These are phyloP conservation scores for Tolypocladium endophyticum DNA, from an alignment of 2,329 filamentous ascomycete genomes.

Conservation along the genomic window DNA sequence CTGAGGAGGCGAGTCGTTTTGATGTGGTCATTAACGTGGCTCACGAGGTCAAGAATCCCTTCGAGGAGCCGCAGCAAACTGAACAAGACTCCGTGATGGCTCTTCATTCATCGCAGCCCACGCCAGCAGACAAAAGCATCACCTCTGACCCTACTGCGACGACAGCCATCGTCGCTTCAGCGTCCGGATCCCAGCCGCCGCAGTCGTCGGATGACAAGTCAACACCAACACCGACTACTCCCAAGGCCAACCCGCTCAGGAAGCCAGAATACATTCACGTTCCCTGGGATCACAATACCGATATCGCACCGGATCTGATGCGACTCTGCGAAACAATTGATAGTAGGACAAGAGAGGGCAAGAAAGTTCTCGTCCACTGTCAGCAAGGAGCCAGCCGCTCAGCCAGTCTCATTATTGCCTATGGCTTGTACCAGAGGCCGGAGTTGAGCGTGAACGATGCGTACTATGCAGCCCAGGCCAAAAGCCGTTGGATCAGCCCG, in stretches of 20 bases:
- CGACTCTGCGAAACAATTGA: constrained; percentile 68
- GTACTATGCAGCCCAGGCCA: constrained; percentile 69
- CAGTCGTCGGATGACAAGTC: constrained; percentile 26
- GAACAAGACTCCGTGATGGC: constrained; percentile 10
- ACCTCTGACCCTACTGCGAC: constrained; percentile 46
- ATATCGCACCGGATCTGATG: constrained; percentile 70
- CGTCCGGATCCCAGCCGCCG: constrained; percentile 44
- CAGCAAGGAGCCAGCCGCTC: constrained; percentile 81
- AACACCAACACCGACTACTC: constrained; percentile 39
- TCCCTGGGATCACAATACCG: constrained; percentile 81
- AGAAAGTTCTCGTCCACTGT: constrained; percentile 73
- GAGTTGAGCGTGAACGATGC: constrained; percentile 71
- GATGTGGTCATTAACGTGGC: constrained; percentile 81
- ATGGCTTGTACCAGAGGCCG: constrained; percentile 71
- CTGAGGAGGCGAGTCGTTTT: constrained; percentile 65
- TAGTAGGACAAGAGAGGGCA: constrained; percentile 58
- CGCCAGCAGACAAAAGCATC: constrained; percentile 27
- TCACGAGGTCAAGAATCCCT: constrained; percentile 70
- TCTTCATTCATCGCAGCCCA: constrained; percentile 16
- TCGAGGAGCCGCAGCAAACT: constrained; percentile 29
- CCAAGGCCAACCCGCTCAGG: constrained; percentile 38
- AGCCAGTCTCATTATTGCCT: constrained; percentile 77
- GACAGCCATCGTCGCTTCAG: constrained; percentile 47
- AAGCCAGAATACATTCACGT: constrained; percentile 78
- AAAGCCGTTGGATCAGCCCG: constrained; percentile 79